Percentiles rank a stretch among this genome's conserved stretches.
These are phyloP conservation scores for Arachnomyces sp. DNA, from an alignment of 2,329 filamentous ascomycete genomes.

Conservation along the genomic window DNA sequence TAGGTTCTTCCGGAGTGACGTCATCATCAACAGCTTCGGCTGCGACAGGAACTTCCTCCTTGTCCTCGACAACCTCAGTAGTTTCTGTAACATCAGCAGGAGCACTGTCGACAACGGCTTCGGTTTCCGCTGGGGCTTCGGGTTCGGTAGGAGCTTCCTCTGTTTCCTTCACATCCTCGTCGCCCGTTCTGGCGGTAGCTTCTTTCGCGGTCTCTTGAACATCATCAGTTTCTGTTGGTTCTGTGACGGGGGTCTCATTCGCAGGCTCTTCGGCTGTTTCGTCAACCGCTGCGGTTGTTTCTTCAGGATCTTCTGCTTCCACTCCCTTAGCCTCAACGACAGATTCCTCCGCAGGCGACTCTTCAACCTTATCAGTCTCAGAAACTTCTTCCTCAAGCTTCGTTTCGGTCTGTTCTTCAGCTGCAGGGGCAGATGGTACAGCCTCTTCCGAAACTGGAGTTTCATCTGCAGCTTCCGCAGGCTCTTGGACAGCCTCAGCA, in stretches of 20 bases:
- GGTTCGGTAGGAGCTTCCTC: not conserved
- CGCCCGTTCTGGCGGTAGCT: not conserved
- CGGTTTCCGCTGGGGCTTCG: conserved; percentile 29
- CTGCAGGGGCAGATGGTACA: not conserved
- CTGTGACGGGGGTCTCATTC: not conserved
- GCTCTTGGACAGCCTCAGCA: conserved; percentile 8
- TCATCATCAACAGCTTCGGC: not conserved
- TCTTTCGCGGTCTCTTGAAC: not conserved
- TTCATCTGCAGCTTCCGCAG: conserved; percentile 6
- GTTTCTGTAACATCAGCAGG: not conserved
- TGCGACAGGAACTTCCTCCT: conserved; percentile 1
- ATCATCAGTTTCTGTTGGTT: not conserved
- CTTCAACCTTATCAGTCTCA: conserved; percentile 7
- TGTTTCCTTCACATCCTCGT: conserved; percentile 1
- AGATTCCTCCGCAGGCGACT: conserved; percentile 1
- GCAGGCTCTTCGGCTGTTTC: conserved; percentile 2
- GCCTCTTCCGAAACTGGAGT: conserved; percentile 4
- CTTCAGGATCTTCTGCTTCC: not conserved
- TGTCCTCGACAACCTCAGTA: not conserved
- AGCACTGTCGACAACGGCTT: conserved; percentile 1
- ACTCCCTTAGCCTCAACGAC: not conserved
- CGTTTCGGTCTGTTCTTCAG: conserved; percentile 5
- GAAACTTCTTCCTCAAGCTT: conserved; percentile 4
- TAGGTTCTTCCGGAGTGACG: too few relatives aligned
- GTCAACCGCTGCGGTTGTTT: not conserved